Evolutionary conservation across 2,329 filamentous ascomycete species (phyloP).

Genomic region (Colletotrichum tanaceti): DNA sequence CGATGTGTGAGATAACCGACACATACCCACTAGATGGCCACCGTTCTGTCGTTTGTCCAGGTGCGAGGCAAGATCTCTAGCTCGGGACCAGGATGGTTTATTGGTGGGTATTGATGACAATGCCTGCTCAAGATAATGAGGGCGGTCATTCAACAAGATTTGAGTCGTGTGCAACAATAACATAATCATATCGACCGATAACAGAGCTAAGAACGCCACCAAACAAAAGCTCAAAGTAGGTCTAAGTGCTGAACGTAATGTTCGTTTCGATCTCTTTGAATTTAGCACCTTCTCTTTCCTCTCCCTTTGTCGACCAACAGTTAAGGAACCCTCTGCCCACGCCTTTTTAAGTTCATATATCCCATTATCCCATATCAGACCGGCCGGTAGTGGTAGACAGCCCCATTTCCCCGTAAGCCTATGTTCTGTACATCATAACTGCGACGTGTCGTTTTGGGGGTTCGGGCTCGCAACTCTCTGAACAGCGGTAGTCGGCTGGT

Average conservation of each 20-base stretch:
- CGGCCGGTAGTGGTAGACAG: background rate
- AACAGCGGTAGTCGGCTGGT: constrained; percentile 14
- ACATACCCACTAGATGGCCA: background rate
- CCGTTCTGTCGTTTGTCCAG: background rate
- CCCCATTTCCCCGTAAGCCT: background rate
- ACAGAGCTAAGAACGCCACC: constrained; percentile 15
- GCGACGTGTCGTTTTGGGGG: constrained; percentile 16
- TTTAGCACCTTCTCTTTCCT: background rate
- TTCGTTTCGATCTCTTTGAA: constrained; percentile 15
- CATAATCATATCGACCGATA: constrained; percentile 11
- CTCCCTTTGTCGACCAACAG: constrained; percentile 5
- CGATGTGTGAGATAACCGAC: background rate
- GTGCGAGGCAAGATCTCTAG: background rate
- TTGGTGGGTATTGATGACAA: background rate
- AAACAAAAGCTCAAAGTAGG: constrained; percentile 9
- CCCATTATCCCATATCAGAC: constrained; percentile 33
- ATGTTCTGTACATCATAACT: constrained; percentile 28
- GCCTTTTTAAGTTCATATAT: constrained; percentile 33
- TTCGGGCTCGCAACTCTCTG: constrained; percentile 13
- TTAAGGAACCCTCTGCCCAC: constrained; percentile 10
- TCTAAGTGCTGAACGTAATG: constrained; percentile 8
- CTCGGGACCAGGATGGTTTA: background rate
- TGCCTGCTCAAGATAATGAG: background rate
- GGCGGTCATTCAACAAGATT: background rate
- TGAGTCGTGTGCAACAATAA: background rate